Percentiles rank a stretch among this genome's conserved stretches.
These are phyloP conservation scores for Cicer chorassanicum DNA, from an alignment of 306 rosid species.

Conservation along the genomic window DNA sequence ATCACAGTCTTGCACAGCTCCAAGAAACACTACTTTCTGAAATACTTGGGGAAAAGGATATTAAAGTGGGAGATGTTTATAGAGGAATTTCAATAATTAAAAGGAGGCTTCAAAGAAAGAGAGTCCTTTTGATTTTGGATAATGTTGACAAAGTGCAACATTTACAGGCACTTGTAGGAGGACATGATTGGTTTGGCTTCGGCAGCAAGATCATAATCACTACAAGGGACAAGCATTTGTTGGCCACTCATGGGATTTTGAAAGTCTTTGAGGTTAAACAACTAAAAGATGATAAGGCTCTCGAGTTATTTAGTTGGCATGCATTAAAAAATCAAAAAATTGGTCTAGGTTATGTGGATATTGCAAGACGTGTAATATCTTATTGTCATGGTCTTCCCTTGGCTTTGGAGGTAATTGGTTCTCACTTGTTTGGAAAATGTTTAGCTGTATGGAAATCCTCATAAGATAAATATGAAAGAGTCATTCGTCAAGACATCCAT, in stretches of 20 bases:
- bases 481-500: background rate
- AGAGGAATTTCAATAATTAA: conserved; percentile 11
- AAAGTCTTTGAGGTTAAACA: conserved; percentile 9
- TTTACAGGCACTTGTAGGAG: background rate
- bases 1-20: background rate
- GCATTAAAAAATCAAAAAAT: background rate
- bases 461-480: background rate
- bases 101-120: background rate
- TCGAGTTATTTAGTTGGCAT: conserved; percentile 13
- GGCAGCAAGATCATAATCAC: conserved; percentile 18
- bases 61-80: conserved; percentile 1
- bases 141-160: background rate
- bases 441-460: conserved; percentile 7
- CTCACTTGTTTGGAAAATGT: conserved; percentile 13
- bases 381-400: conserved; percentile 12
- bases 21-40: conserved; percentile 23
- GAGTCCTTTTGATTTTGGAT: conserved; percentile 15
- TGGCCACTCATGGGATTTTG: background rate
- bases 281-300: background rate
- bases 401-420: conserved; percentile 30
- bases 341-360: background rate
- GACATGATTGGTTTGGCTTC: conserved; percentile 2
- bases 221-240: conserved; percentile 4
- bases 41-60: background rate
- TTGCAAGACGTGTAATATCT: background rate